phyloP scores from a whole-genome alignment of 768 basidiomycete genomes.

The Amanita rimosa region DNA sequence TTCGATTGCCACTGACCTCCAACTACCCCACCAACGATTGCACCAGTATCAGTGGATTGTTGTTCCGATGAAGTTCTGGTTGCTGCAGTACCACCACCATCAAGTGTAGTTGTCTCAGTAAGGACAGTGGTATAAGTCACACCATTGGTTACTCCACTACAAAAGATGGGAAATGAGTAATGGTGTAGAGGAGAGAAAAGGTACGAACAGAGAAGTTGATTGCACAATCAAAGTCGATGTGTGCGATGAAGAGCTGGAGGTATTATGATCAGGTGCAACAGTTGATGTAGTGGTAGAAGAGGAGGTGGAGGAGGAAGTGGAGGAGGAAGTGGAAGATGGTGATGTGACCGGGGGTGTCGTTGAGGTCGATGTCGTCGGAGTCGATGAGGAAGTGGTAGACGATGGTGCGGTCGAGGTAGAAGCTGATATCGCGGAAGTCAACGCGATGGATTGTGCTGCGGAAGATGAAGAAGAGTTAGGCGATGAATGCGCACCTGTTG shows the following conservation, averaged over 20 bases:
- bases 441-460: not conserved
- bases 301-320: not conserved
- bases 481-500: not conserved
- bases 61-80: conserved; percentile 5
- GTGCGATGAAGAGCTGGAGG: not conserved
- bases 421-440: not conserved
- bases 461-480: not conserved
- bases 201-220: conserved; percentile 4
- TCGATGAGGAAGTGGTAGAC: too few species aligned
- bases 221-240: not conserved
- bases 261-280: not conserved
- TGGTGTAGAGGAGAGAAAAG: not conserved
- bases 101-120: conserved; percentile 15
- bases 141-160: conserved; percentile 13
- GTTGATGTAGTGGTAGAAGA: not conserved
- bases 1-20: conserved; percentile 22
- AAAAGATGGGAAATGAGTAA: not conserved
- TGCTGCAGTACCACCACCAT: conserved; percentile 15
- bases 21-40: conserved; percentile 43
- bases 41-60: conserved; percentile 19
- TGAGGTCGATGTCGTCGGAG: not conserved
- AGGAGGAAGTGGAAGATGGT: not conserved
- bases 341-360: not conserved
- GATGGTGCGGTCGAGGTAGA: not conserved
- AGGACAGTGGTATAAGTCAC: conserved; percentile 17